Evolutionary conservation across 768 basidiomycete species (phyloP), one percentile per base, ranked within the genome.

Genomic region (Tricholoma terreum): DNA sequence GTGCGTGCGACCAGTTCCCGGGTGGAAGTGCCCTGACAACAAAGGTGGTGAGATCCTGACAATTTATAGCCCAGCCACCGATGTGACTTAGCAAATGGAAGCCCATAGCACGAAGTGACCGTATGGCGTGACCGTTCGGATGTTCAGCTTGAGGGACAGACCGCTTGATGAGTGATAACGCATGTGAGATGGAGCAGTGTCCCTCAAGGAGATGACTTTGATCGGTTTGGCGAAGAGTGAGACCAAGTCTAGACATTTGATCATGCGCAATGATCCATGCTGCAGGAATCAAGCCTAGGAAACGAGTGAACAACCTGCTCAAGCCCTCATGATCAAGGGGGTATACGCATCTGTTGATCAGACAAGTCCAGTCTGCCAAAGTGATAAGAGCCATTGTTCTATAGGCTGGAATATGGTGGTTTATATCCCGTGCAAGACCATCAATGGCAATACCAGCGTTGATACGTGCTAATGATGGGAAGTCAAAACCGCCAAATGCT

Each of bases 391-490:
- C 61, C 50, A 64, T 54, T 4, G 43, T 24, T n/a, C 58, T 31
- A 46, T 56, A 66, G 12, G 63, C 30, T 1, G 52, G 38, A 33
- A 63, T 58, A 46, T 62, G 65, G 35, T 66, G 63, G 51, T 66
- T 66, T 3, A 66, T 56, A 35, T 66, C n/a, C n/a, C n/a, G n/a
- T n/a, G n/a, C n/a, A n/a, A n/a, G n/a, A n/a, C n/a, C n/a, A n/a
- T n/a, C n/a, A 6, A 61, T 40, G 5, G 63, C 54, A 4, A 62
- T 21, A 0, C 57, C 43, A 0, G 51, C 55, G 42, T 70, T 70
- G 3, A 69, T 58, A 1, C 60, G 49, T 1, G 61, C 11, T 4
- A 70, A 58, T 1, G 65, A 69, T 0, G 64, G 64, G 21, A 70
- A 66, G 24, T 59, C 67, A 22, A 70, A 63, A 2, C 69, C 66